phyloP scores from a whole-genome alignment of 768 basidiomycete species.

The Saitozyma sp. region DNA sequence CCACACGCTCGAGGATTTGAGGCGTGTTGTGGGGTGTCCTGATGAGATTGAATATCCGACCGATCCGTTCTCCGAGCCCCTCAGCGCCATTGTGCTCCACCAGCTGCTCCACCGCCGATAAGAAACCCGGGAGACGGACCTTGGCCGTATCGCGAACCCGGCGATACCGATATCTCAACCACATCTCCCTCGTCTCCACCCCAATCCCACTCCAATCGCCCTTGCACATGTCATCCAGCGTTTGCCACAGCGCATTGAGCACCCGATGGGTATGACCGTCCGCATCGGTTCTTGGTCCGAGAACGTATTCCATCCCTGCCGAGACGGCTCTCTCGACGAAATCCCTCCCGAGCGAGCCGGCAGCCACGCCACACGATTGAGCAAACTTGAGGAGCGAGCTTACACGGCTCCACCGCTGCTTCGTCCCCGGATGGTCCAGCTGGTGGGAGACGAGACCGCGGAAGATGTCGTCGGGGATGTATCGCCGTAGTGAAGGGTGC shows the following conservation, averaged over 20 bases:
- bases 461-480: conserved; percentile 34
- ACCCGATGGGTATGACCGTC: not conserved
- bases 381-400: conserved; percentile 6
- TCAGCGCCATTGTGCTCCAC: not conserved
- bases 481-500: conserved; percentile 26
- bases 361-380: conserved; percentile 6
- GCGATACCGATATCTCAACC: not conserved
- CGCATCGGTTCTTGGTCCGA: not conserved
- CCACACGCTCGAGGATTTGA: not conserved
- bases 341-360: not conserved
- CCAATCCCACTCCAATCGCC: not conserved
- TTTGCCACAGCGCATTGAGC: not conserved
- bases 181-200: not conserved
- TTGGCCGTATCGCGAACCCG: not conserved
- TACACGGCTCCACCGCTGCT: conserved; percentile 4
- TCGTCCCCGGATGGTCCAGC: not conserved
- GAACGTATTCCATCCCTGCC: conserved; percentile 1
- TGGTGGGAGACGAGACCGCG: conserved; percentile 33
- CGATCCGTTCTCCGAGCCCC: not conserved
- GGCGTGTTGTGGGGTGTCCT: not conserved
- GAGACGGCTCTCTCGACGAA: not conserved
- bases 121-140: no score
- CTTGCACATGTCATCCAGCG: not conserved
- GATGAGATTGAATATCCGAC: not conserved
- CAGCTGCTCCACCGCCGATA: no score